Evolutionary conservation across 495 filamentous ascomycete genomes (phyloP).

Genomic region (Lepidopterella palustris): DNA sequence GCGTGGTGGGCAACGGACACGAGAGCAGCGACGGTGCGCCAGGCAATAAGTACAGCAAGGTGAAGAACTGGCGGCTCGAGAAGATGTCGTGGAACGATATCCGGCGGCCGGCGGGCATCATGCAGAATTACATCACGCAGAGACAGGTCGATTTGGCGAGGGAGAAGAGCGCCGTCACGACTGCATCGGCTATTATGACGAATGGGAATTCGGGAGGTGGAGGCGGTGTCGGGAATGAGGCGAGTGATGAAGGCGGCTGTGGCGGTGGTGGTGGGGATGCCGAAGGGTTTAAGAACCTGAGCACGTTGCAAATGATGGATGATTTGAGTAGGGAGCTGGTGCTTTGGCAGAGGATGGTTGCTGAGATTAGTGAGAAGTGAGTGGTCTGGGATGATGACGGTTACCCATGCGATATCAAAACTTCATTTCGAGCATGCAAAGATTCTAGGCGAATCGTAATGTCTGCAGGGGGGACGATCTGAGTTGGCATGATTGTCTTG

Average conservation of each 20-base stretch:
- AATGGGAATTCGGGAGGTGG: no score
- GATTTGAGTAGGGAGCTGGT: conserved; percentile 35
- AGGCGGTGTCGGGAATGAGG: conserved; percentile 15
- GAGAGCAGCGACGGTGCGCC: conserved; percentile 30
- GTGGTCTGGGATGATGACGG: not conserved
- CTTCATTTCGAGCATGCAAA: no score
- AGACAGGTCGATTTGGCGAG: conserved; percentile 85
- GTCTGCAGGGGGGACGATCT: no score
- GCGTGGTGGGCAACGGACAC: conserved; percentile 20
- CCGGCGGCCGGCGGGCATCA: conserved; percentile 73
- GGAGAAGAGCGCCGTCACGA: conserved; percentile 33
- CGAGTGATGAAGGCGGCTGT: conserved; percentile 12
- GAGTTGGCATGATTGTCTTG: no score
- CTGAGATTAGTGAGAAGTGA: conserved; percentile 20
- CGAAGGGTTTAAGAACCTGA: conserved; percentile 29
- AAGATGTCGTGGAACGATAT: conserved; percentile 87
- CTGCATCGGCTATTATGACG: conserved; percentile 3
- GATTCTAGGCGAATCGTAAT: no score
- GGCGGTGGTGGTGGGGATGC: conserved; percentile 15
- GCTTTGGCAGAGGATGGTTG: conserved; percentile 34
- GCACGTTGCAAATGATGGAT: conserved; percentile 42
- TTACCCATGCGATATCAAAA: no score
- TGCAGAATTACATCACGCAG: conserved; percentile 83
- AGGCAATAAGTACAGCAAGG: conserved; percentile 32
- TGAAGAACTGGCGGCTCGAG: conserved; percentile 45